A percentile compares a stretch with the other conserved stretches of the same genome.
phyloP scores from a whole-genome alignment of 164 flowering plant species.

The Sedum album region DNA sequence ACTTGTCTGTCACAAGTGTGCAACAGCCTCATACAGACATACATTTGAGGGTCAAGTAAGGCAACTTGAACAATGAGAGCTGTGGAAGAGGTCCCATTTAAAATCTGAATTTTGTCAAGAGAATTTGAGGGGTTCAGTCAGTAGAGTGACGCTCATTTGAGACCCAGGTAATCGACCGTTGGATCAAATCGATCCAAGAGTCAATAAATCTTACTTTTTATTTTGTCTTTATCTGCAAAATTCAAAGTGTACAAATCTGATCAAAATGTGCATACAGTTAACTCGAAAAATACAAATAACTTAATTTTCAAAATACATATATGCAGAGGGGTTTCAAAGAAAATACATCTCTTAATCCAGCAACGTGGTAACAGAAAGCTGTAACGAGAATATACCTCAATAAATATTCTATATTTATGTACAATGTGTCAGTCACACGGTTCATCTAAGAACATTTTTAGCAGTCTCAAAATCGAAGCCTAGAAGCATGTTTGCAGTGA shows the following conservation, averaged over 20 bases:
- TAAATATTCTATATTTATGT: not conserved
- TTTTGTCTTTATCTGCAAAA: too few relatives aligned
- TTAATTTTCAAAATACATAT: too few relatives aligned
- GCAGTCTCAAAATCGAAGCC: constrained; percentile 42
- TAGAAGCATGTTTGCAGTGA: constrained; percentile 81
- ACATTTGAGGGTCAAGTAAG: not conserved
- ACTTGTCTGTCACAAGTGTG: not conserved
- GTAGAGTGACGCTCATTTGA: too few relatives aligned
- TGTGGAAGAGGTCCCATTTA: not conserved
- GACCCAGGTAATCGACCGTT: too few relatives aligned
- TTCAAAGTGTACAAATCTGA: too few relatives aligned
- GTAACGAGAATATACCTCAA: not conserved
- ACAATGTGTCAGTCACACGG: not conserved
- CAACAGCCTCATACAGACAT: not conserved
- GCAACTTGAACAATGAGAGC: not conserved
- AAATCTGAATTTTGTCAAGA: not conserved
- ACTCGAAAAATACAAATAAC: too few relatives aligned
- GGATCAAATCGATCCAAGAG: too few relatives aligned
- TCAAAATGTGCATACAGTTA: too few relatives aligned
- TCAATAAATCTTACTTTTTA: too few relatives aligned
- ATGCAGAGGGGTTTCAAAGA: too few relatives aligned
- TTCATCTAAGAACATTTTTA: constrained; percentile 34
- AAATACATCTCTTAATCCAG: too few relatives aligned
- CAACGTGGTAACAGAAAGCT: not conserved
- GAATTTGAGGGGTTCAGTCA: not conserved